Base-by-base conservation (phyloP, 441 rosid species). In the Raphanus hybrid region DNA sequence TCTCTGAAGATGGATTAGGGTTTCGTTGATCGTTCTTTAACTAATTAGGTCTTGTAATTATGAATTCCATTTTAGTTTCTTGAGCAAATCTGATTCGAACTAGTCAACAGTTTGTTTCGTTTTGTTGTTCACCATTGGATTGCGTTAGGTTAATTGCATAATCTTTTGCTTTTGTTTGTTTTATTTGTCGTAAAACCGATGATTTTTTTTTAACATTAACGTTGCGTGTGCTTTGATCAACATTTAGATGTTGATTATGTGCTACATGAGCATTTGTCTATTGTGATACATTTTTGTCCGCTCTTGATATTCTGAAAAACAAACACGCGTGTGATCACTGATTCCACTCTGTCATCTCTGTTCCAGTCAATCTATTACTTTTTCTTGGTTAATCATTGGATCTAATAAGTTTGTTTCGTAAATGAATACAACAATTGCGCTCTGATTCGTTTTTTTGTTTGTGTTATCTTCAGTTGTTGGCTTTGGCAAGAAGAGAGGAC, bases 401-500 rank as follows among this genome's bases (percentile, higher is more conserved):
- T 23, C 0, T 23, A 23, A 23, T 23, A 23, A 50, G 57, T 50
- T 50, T 50, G 26, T 54, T 54, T 54, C 11, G 2, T 6, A 10
- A 10, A 0, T 52, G 14, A 27, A 26, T 27, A 10, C n/a, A 23
- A 5, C 16, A 70, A 10, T 11, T 70, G 29, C 14, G 2, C 45
- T 27, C 26, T 63, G 1, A 63, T 73, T 62, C n/a, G 6, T 0
- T 27, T 20, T 27, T 20, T 11, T 45, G 69, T 63, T 62, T 45
- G n/a, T 64, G 74, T 71, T 71, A 3, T 23, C 76, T n/a, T 83
- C 87, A 85, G 90, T 87, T 70, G 90, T 85, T 62, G 90, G 90
- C 48, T 87, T 87, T 67, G 90, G 88, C 59, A 87, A 87, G 84
- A 87, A 87, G 86, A 85, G 87, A 59, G 88, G 90, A 55, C 90